Evolutionary conservation across 768 basidiomycete genomes (phyloP).

Genomic region (Russula sp.): DNA sequence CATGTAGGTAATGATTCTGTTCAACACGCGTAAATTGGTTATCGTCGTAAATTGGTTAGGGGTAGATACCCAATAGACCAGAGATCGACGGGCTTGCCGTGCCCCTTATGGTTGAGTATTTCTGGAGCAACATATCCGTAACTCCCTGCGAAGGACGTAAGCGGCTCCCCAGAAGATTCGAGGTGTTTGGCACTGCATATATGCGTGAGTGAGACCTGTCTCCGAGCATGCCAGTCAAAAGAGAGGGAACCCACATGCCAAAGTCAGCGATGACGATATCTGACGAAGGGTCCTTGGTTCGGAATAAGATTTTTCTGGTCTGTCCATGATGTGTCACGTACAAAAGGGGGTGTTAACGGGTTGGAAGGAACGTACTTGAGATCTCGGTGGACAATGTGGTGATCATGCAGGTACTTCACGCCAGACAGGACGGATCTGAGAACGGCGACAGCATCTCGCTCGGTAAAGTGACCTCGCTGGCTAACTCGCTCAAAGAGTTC

Average conservation of each 20-base stretch:
- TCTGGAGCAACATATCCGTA: slow-evolving; percentile 93
- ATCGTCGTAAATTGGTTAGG: slow-evolving; percentile 7
- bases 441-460: slow-evolving; percentile 81
- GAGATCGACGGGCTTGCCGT: slow-evolving; percentile 89
- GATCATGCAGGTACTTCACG: slow-evolving; percentile 83
- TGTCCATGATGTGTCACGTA: slow-evolving; percentile 34
- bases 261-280: slow-evolving; percentile 96
- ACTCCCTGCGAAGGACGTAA: slow-evolving; percentile 72
- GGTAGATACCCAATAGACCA: slow-evolving; percentile 82
- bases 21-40: background rate
- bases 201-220: background rate
- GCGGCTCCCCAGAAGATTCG: slow-evolving; percentile 63
- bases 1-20: slow-evolving; percentile 91
- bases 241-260: slow-evolving; percentile 70
- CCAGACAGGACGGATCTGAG: slow-evolving; percentile 83
- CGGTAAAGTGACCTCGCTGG: slow-evolving; percentile 87
- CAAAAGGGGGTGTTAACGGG: background rate
- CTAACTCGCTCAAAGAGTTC: slow-evolving; percentile 91
- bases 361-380: slow-evolving; percentile 58
- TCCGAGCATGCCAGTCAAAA: background rate
- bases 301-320: slow-evolving; percentile 97
- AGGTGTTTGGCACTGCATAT: slow-evolving; percentile 73
- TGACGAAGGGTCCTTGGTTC: slow-evolving; percentile 70
- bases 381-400: slow-evolving; percentile 95
- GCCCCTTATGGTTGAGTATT: slow-evolving; percentile 74